Evolutionary conservation across 306 rosid species (phyloP).

Genomic region (Cicer judaicum): DNA sequence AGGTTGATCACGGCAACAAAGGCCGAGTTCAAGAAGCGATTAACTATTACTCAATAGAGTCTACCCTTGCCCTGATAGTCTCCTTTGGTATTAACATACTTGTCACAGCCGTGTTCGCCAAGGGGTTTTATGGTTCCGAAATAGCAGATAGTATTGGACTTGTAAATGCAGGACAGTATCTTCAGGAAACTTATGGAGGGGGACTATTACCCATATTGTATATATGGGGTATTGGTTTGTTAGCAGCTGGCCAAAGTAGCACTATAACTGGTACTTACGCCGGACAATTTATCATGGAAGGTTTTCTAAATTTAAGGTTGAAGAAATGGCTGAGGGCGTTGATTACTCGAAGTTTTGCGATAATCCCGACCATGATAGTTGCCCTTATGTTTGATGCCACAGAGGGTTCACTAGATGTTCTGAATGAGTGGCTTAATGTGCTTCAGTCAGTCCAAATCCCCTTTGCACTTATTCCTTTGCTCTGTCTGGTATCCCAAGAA

Average conservation of each 20-base stretch:
- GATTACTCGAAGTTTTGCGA: constrained; percentile 91
- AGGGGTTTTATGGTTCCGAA: constrained; percentile 82
- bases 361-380: constrained; percentile 87
- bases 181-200: constrained; percentile 86
- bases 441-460: constrained; percentile 98
- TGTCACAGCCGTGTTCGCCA: constrained; percentile 92
- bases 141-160: constrained; percentile 76
- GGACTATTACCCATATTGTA: constrained; percentile 83
- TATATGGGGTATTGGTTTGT: constrained; percentile 91
- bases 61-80: constrained; percentile 71
- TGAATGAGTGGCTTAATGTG: constrained; percentile 96
- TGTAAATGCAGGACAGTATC: constrained; percentile 89
- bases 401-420: constrained; percentile 65
- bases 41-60: constrained; percentile 83
- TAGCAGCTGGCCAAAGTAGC: constrained; percentile 98
- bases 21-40: constrained; percentile 92
- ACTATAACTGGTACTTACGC: constrained; percentile 97
- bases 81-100: constrained; percentile 81
- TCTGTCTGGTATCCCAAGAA: constrained; percentile 90
- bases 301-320: constrained; percentile 80
- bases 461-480: constrained; percentile 95
- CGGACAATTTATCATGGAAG: constrained; percentile 98
- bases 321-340: constrained; percentile 93
- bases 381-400: constrained; percentile 83
- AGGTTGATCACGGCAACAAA: constrained; percentile 66